phyloP scores from a whole-genome alignment of 164 flowering plant species.

The Paratinospora sagittata region DNA sequence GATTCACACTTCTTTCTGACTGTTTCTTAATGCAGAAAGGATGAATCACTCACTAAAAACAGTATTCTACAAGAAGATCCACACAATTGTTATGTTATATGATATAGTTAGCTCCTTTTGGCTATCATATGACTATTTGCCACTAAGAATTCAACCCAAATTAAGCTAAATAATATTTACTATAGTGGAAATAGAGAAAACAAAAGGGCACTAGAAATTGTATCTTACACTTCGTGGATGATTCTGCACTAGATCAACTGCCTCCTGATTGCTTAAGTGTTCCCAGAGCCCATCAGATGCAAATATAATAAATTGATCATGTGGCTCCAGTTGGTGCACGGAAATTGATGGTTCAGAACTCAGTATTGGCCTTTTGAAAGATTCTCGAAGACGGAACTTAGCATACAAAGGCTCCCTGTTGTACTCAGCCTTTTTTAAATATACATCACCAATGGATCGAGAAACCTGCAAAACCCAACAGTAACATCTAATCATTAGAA shows the following conservation, averaged over 20 bases:
- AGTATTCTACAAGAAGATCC: neutral
- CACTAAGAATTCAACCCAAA: neutral
- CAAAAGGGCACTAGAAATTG: neutral
- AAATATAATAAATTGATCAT: constrained; percentile 69
- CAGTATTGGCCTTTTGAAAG: constrained; percentile 62
- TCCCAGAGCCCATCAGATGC: constrained; percentile 93
- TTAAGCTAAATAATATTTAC: neutral
- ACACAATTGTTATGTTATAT: neutral
- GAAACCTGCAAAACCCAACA: constrained; percentile 41
- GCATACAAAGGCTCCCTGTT: constrained; percentile 68
- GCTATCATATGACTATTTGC: neutral
- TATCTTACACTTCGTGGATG: constrained; percentile 57
- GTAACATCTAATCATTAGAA: neutral
- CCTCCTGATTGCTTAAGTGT: constrained; percentile 76
- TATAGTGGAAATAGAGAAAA: neutral
- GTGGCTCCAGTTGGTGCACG: constrained; percentile 53
- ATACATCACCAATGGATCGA: constrained; percentile 74
- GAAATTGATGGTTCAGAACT: constrained; percentile 67
- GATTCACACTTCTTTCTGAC: neutral
- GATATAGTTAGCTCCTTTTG: neutral
- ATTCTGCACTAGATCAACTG: constrained; percentile 64
- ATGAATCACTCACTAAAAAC: neutral
- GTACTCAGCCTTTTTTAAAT: constrained; percentile 67
- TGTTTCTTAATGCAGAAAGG: neutral
- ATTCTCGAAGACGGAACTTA: constrained; percentile 65